phyloP scores from a whole-genome alignment of 1,139 yeast genomes.

The Yamadazyma dushanensis region DNA sequence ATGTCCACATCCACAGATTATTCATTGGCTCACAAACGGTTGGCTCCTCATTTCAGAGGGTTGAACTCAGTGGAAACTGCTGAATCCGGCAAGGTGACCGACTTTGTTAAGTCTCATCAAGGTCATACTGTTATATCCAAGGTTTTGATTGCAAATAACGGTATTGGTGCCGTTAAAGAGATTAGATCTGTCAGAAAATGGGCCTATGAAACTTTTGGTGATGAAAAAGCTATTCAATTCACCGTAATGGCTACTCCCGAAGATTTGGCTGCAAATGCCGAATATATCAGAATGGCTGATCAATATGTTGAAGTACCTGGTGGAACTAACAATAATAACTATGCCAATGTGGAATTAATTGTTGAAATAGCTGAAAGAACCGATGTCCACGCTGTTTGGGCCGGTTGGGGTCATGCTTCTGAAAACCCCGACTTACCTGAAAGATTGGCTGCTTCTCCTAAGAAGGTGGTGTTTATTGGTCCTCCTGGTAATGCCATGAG shows the following conservation, averaged over 20 bases:
- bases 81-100: conserved; percentile 71
- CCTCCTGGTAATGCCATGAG: conserved; percentile 98
- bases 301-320: conserved; percentile 98
- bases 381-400: conserved; percentile 98
- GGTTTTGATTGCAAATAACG: conserved; percentile 93
- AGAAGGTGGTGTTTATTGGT: conserved; percentile 88
- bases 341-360: conserved; percentile 95
- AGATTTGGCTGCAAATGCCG: conserved; percentile 95
- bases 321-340: conserved; percentile 96
- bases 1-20: conserved; percentile 21
- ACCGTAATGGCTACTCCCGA: conserved; percentile 99
- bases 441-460: conserved; percentile 84
- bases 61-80: conserved; percentile 72
- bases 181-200: conserved; percentile 96
- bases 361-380: conserved; percentile 97
- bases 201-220: conserved; percentile 98
- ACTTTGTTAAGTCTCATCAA: conserved; percentile 79
- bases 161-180: conserved; percentile 98
- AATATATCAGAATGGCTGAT: conserved; percentile 98
- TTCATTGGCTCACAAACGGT: conserved; percentile 30
- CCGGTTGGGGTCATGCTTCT: conserved; percentile 99
- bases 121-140: conserved; percentile 95
- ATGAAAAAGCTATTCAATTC: conserved; percentile 89
- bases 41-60: conserved; percentile 80
- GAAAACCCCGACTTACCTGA: conserved; percentile 96